A percentile compares a stretch with the other conserved stretches of the same genome.
Evolutionary conservation across 768 basidiomycete genomes (phyloP).

Genomic region (Phanerochaete sordida): DNA sequence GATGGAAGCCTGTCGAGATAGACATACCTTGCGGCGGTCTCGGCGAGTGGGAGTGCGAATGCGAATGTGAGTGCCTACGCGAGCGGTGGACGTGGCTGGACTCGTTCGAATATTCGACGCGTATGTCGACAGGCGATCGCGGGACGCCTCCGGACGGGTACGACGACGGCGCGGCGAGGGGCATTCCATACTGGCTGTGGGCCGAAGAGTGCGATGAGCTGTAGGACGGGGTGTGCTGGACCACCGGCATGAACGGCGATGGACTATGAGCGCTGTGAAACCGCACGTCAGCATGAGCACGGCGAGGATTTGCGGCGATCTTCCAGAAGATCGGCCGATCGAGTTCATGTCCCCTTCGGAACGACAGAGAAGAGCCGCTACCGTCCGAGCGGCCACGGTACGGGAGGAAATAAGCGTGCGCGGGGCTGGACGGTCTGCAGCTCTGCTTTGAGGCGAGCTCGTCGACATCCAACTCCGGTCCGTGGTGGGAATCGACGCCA

Average conservation of each 20-base stretch:
- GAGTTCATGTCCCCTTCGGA: no score
- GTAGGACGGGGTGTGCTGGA: neutral
- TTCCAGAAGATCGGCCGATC: neutral
- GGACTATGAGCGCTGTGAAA: neutral
- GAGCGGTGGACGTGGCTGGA: neutral
- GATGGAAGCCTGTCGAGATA: neutral
- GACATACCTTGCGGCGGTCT: no score
- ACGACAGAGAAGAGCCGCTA: no score
- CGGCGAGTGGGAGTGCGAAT: no score
- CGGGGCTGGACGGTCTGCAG: no score
- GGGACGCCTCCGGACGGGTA: neutral
- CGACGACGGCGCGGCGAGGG: neutral
- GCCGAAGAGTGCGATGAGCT: neutral
- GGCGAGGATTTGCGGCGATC: no score
- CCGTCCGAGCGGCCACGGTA: no score
- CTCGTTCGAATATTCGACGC: neutral
- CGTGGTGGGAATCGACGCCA: no score
- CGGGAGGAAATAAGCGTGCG: no score
- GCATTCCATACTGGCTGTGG: neutral
- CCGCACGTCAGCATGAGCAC: neutral
- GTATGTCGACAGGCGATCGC: neutral
- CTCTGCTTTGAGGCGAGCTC: no score
- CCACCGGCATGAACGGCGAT: conserved; percentile 8
- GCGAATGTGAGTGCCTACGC: neutral
- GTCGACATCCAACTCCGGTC: no score